phyloP scores from a whole-genome alignment of 169 alveolate genomes.

The Babesia bigemina region DNA sequence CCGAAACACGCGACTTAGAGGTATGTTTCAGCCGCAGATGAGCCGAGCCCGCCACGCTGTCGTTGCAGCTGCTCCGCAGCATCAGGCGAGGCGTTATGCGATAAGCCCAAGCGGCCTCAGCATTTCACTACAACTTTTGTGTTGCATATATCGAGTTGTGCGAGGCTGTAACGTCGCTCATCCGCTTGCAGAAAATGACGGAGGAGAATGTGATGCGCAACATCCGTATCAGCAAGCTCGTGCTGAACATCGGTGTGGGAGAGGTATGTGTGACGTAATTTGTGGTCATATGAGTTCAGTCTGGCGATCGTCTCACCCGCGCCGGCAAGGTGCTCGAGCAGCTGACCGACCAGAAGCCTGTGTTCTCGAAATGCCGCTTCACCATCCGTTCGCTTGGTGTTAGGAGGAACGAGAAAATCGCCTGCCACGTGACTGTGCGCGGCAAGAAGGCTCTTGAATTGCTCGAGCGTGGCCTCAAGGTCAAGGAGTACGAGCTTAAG shows the following conservation, averaged over 20 bases:
- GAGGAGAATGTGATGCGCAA: slow-evolving; percentile 97
- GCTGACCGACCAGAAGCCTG: slow-evolving; percentile 98
- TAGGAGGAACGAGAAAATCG: slow-evolving; percentile 98
- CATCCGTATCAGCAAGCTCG: slow-evolving; percentile 97
- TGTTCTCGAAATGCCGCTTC: slow-evolving; percentile 93
- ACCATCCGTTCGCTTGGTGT: slow-evolving; percentile 98
- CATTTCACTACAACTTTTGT: neutral
- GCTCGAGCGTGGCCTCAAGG: slow-evolving; percentile 98
- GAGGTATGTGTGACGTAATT: slow-evolving; percentile 80
- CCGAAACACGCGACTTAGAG: neutral
- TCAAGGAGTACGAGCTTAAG: slow-evolving; percentile 98
- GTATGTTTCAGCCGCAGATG: slow-evolving; percentile 6
- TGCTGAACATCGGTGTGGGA: slow-evolving; percentile 98
- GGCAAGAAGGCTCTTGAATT: slow-evolving; percentile 99
- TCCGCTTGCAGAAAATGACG: slow-evolving; percentile 72
- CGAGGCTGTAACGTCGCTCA: slow-evolving; percentile 3
- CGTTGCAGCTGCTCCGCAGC: neutral
- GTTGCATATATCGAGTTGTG: neutral
- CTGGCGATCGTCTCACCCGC: slow-evolving; percentile 99
- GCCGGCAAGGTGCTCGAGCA: slow-evolving; percentile 99
- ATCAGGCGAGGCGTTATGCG: neutral
- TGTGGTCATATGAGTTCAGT: slow-evolving; percentile 50
- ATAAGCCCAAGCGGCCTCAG: neutral
- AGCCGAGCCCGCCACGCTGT: neutral
- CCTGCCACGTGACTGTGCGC: slow-evolving; percentile 98